Base-by-base conservation (phyloP, 495 filamentous ascomycete genomes). In the Niebla homalea region DNA sequence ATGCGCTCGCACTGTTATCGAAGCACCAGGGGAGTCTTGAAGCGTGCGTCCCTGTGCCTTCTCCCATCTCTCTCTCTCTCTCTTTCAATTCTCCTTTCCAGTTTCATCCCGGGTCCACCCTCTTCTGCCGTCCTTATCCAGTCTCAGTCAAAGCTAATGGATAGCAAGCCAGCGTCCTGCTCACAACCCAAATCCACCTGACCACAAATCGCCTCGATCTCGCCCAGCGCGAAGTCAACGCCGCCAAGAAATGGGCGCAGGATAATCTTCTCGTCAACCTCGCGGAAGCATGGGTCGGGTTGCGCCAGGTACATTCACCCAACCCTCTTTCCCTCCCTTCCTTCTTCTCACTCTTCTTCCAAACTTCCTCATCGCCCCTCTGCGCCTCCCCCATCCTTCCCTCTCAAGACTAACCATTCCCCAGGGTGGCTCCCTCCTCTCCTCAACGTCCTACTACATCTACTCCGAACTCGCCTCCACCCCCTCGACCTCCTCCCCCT, bases 361-460 rank as follows among this genome's bases (percentile, higher is more conserved):
- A n/a, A 29, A 42, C 15, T 22, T n/a, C 29, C 45, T n/a, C 42
- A 8, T 21, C 32, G 45, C 22, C 26, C 41, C 39, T 25, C 22
- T 4, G n/a, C 39, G 12, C 10, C 21, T 36, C 36, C 43, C 40
- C 15, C 38, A 26, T 19, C 38, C 11, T 41, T 7, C 38, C 38
- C 25, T 32, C 42, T 37, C 39, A 19, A 1, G 22, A 29, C 29
- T 36, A 45, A 47, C 44, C 57, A 35, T 54, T 8, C 43, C 50
- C 39, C 45, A 93, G 86, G 92, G 92, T 60, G 89, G 88, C 53
- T 32, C 29, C 45, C 90, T 96, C 54, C 89, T 85, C 65, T 98
- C 97, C 71, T 92, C 97, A 65, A 84, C 87, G 57, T 84, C 90
- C 35, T 98, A 92, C 70, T 98, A 98, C 75, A 89, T 98, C 57